Evolutionary conservation across 345 rosid genomes (phyloP).

Genomic region (Noccaea caerulescens): DNA sequence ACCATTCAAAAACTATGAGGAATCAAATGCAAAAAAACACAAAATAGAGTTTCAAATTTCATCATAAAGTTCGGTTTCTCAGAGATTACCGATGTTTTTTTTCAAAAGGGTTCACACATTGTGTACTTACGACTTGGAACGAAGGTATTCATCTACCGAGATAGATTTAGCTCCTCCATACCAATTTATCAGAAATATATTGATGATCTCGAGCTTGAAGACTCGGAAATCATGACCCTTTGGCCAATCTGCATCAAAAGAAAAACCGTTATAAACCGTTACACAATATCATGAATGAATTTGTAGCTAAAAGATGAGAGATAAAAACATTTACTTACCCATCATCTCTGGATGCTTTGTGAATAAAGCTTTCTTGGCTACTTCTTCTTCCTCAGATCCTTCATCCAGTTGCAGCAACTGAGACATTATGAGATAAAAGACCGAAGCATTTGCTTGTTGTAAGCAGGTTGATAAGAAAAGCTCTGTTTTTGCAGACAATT

Average conservation of each 20-base stretch:
- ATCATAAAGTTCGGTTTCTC: not conserved
- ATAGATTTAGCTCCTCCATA: slow-evolving; percentile 91
- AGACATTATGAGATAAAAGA: slow-evolving; percentile 4
- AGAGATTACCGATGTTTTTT: slow-evolving; percentile 32
- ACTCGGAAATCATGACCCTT: slow-evolving; percentile 64
- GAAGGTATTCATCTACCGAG: slow-evolving; percentile 77
- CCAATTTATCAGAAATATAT: slow-evolving; percentile 87
- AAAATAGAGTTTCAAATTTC: not conserved
- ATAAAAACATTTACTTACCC: slow-evolving; percentile 62
- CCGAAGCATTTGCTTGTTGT: not conserved
- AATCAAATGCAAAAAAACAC: not conserved
- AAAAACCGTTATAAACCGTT: not conserved
- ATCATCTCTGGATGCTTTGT: slow-evolving; percentile 90
- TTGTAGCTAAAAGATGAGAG: not conserved
- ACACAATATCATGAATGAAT: not conserved
- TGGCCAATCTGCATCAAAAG: slow-evolving; percentile 74
- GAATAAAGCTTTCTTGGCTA: slow-evolving; percentile 64
- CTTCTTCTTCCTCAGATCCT: slow-evolving; percentile 62
- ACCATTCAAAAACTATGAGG: not conserved
- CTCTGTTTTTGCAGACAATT: not conserved
- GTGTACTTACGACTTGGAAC: slow-evolving; percentile 59
- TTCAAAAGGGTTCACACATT: not conserved
- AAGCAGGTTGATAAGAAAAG: not conserved
- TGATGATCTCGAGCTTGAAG: slow-evolving; percentile 70
- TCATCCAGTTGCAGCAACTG: slow-evolving; percentile 59